Percentiles rank a stretch among this genome's conserved stretches.
Evolutionary conservation across 352 stramenopile species (phyloP).

Genomic region (Phytophthora ramorum): DNA sequence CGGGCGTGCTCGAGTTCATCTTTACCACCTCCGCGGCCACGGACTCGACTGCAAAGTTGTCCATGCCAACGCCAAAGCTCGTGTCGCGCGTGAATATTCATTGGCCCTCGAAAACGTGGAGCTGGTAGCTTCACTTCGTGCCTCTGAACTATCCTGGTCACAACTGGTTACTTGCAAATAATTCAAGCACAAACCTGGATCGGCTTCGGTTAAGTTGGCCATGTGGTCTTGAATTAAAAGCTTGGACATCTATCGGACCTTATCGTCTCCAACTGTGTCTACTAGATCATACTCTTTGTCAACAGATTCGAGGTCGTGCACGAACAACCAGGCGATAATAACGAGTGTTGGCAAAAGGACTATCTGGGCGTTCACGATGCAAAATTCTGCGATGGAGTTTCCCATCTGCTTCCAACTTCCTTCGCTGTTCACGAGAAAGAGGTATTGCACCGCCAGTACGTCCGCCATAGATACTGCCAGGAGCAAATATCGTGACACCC

Average conservation of each 20-base stretch:
- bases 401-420: constrained; percentile 89
- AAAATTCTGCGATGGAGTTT: constrained; percentile 86
- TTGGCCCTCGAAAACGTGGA: constrained; percentile 47
- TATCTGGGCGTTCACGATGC: constrained; percentile 79
- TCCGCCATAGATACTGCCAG: constrained; percentile 68
- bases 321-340: constrained; percentile 40
- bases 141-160: constrained; percentile 56
- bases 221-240: neutral
- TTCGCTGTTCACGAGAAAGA: constrained; percentile 85
- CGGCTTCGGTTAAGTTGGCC: neutral
- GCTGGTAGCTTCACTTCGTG: constrained; percentile 53
- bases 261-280: constrained; percentile 19
- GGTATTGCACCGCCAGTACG: constrained; percentile 72
- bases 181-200: neutral
- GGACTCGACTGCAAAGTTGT: constrained; percentile 48
- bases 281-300: constrained; percentile 19
- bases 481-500: constrained; percentile 55
- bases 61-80: constrained; percentile 57
- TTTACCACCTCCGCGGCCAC: constrained; percentile 26
- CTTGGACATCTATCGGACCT: constrained; percentile 20
- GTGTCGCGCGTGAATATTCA: constrained; percentile 60
- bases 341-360: constrained; percentile 75
- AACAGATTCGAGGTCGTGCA: constrained; percentile 34
- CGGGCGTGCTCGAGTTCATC: constrained; percentile 53
- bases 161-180: constrained; percentile 60